Evolutionary conservation across 805 yeast genomes (phyloP).

Genomic region (Lipomyces anomalus): DNA sequence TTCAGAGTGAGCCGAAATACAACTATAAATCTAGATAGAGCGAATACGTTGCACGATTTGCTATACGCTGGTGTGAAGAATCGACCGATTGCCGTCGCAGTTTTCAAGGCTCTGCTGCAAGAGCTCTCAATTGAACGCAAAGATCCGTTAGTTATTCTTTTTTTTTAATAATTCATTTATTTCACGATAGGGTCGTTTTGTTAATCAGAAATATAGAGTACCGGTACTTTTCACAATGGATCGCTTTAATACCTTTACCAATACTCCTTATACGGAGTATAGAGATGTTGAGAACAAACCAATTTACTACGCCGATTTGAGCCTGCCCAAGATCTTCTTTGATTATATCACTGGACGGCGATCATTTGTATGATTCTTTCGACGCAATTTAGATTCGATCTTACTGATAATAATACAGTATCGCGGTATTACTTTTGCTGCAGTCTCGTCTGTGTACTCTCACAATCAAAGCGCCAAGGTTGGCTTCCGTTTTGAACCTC

Average conservation of each 20-base stretch:
- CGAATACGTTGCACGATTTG: slow-evolving; percentile 6
- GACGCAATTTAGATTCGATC: not conserved
- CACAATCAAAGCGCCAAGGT: slow-evolving; percentile 5
- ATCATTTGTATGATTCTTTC: slow-evolving; percentile 1
- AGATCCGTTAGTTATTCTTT: not conserved
- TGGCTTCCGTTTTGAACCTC: slow-evolving; percentile 4
- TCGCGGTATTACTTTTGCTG: slow-evolving; percentile 11
- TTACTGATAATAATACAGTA: no score
- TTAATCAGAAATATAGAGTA: not conserved
- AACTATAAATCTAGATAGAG: slow-evolving; percentile 1
- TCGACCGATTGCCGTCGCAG: slow-evolving; percentile 5
- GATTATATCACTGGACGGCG: slow-evolving; percentile 9
- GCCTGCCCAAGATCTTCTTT: slow-evolving; percentile 7
- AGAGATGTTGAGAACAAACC: slow-evolving; percentile 3
- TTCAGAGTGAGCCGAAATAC: slow-evolving; percentile 2
- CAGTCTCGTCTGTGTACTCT: slow-evolving; percentile 5
- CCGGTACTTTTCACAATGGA: slow-evolving; percentile 18
- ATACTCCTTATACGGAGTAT: slow-evolving; percentile 6
- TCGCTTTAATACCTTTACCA: slow-evolving; percentile 13
- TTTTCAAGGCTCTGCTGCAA: slow-evolving; percentile 8
- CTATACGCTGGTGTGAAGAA: slow-evolving; percentile 3
- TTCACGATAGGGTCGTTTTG: not conserved
- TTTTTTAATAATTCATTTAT: no score
- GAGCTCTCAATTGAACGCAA: slow-evolving; percentile 6
- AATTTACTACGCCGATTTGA: slow-evolving; percentile 7